Base-by-base conservation (phyloP, 2,329 filamentous ascomycete genomes). In the Dothideomycetidae sp. region DNA sequence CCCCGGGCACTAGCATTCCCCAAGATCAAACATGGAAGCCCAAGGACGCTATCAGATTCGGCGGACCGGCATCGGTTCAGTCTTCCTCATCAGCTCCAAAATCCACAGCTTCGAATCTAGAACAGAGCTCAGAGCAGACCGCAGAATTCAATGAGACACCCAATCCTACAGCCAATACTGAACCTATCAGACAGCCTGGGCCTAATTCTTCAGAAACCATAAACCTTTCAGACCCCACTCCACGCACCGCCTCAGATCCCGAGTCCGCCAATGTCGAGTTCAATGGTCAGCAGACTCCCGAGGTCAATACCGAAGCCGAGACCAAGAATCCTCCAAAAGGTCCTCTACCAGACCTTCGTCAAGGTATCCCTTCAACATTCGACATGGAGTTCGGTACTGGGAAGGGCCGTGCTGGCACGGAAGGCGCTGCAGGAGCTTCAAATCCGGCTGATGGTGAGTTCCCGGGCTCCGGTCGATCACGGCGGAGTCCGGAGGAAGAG, bases 281-380 rank as follows among this genome's bases (percentile, higher is more conserved):
- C 47, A 43, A 50, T 37, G 50, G 50, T 42, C 48, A 55, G 43
- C 54, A 46, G 47, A 51, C 48, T 40, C 50, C 51, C 51, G 33
- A 45, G 26, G 47, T 48, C 14, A 57, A 64, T 42, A 59, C 54
- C 36, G 50, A 69, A 47, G 66, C 74, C 15, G 66, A 72, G 36
- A 36, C 35, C 12, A 16, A 10, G 3, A 19, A 35, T 17, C 34
- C 46, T 29, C 46, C 48, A 13, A 55, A 53, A 11, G 70, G 78
- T 50, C 78, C 82, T 37, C 72, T 94, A 10, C 88, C 88, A 37
- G 86, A 96, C 55, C 68, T 96, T 31, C 90, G 84, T n/a, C 78
- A 88, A 53, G 88, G 88, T 46, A 93, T 96, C 44, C 88, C 88
- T 0, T 93, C 86, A 2, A 93, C 86, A 1, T 70, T 94, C 39